These are phyloP conservation scores for Xylariaceae sp. DNA, from an alignment of 2,329 filamentous ascomycete genomes.

Conservation along the genomic window DNA sequence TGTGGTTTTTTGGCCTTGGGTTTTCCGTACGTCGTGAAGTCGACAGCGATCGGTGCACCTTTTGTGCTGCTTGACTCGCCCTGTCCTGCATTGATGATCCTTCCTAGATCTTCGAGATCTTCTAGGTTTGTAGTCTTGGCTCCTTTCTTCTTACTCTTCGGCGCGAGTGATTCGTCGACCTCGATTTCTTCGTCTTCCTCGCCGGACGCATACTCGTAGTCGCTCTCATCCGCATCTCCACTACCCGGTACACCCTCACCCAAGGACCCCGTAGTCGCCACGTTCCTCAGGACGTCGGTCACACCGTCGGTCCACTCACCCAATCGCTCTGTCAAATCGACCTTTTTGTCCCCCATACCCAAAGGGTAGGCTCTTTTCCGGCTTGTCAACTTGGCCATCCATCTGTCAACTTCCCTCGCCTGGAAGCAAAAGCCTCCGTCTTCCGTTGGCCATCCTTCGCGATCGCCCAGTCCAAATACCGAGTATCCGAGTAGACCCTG, in stretches of 20 bases:
- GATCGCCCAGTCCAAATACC: constrained; percentile 91
- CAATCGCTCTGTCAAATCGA: constrained; percentile 63
- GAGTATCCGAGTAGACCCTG: constrained; percentile 77
- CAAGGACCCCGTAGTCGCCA: constrained; percentile 55
- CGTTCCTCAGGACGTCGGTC: constrained; percentile 63
- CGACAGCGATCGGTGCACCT: constrained; percentile 62
- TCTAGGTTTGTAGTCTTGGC: constrained; percentile 49
- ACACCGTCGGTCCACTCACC: constrained; percentile 77
- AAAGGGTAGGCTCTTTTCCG: constrained; percentile 84
- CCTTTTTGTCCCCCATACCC: constrained; percentile 81
- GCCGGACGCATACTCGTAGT: constrained; percentile 65
- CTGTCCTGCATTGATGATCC: constrained; percentile 52
- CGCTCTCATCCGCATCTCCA: constrained; percentile 80
- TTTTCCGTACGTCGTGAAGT: constrained; percentile 74
- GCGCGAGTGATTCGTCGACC: constrained; percentile 45
- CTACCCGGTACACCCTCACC: constrained; percentile 70
- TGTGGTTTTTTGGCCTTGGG: constrained; percentile 43
- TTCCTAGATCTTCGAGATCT: constrained; percentile 81
- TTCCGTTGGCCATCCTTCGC: constrained; percentile 87
- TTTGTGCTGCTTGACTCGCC: constrained; percentile 28
- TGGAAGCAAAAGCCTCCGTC: constrained; percentile 90
- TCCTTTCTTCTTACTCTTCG: constrained; percentile 38
- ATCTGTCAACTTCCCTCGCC: constrained; percentile 83
- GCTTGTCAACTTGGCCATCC: constrained; percentile 93
- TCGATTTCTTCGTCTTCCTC: constrained; percentile 48